Evolutionary conservation across 768 basidiomycete species (phyloP).

Genomic region (Daedaleopsis nitida): DNA sequence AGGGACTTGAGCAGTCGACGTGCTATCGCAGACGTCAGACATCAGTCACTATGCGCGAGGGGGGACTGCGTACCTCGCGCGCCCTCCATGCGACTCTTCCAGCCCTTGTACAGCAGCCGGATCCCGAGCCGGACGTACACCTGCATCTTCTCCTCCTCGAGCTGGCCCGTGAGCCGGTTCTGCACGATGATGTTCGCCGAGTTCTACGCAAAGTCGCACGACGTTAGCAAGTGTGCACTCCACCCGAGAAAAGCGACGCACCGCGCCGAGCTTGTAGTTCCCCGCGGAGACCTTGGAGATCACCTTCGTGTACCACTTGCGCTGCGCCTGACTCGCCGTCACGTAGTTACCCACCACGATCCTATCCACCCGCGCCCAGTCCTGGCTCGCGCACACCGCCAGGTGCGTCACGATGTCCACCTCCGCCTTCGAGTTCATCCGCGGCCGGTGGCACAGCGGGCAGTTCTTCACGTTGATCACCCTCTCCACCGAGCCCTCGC

Average conservation of each 20-base stretch:
- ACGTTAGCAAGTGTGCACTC: neutral
- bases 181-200: slow-evolving; percentile 99
- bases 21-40: slow-evolving; percentile 41
- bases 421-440: slow-evolving; percentile 85
- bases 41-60: neutral
- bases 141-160: slow-evolving; percentile 99
- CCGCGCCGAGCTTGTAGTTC: slow-evolving; percentile 88
- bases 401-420: slow-evolving; percentile 95
- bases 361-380: slow-evolving; percentile 87
- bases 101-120: slow-evolving; percentile 89
- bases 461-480: slow-evolving; percentile 96
- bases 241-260: slow-evolving; percentile 39
- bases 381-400: slow-evolving; percentile 92
- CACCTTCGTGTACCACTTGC: slow-evolving; percentile 96
- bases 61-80: slow-evolving; percentile 58
- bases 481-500: slow-evolving; percentile 50
- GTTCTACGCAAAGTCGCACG: slow-evolving; percentile 54
- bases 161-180: slow-evolving; percentile 85
- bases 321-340: slow-evolving; percentile 90
- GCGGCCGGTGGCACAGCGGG: slow-evolving; percentile 88
- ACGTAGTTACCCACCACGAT: slow-evolving; percentile 95
- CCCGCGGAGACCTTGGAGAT: slow-evolving; percentile 85
- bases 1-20: slow-evolving; percentile 84
- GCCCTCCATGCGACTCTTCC: slow-evolving; percentile 87
- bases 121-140: slow-evolving; percentile 93